phyloP scores from a whole-genome alignment of 179 eudicot species.

The Beta macrorhiza region DNA sequence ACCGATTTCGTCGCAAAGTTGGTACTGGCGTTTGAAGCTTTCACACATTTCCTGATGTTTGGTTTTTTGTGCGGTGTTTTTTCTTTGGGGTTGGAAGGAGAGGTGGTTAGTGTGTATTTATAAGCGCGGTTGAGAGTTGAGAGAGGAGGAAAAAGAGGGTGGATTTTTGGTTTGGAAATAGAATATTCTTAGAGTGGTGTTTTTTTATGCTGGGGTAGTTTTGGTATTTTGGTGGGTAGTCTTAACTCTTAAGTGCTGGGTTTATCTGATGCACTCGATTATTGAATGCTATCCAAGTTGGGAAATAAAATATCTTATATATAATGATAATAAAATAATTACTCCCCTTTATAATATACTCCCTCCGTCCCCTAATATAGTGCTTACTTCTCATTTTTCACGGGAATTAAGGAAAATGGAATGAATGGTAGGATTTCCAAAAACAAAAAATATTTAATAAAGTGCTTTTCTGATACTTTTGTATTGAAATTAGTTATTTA shows the following conservation, averaged over 20 bases:
- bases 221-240: not conserved
- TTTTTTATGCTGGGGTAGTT: slow-evolving; percentile 9
- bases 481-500: too few species aligned
- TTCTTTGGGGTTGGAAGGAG: not conserved
- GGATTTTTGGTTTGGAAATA: not conserved
- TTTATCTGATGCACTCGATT: not conserved
- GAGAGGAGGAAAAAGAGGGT: not conserved
- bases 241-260: not conserved
- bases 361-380: too few species aligned
- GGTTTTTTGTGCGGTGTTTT: not conserved
- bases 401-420: too few species aligned
- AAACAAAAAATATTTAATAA: too few species aligned
- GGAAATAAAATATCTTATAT: not conserved
- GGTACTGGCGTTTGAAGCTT: slow-evolving; percentile 55
- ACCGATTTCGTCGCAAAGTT: slow-evolving; percentile 77
- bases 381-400: too few species aligned
- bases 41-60: slow-evolving; percentile 39
- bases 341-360: too few species aligned
- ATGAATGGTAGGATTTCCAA: too few species aligned
- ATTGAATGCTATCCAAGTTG: not conserved
- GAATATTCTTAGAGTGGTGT: slow-evolving; percentile 9
- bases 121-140: slow-evolving; percentile 8
- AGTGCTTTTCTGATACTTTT: too few species aligned
- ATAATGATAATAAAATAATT: too few species aligned
- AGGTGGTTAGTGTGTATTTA: slow-evolving; percentile 4